phyloP scores from a whole-genome alignment of 1,284 basidiomycete genomes.

The Moesziomyces sp. region DNA sequence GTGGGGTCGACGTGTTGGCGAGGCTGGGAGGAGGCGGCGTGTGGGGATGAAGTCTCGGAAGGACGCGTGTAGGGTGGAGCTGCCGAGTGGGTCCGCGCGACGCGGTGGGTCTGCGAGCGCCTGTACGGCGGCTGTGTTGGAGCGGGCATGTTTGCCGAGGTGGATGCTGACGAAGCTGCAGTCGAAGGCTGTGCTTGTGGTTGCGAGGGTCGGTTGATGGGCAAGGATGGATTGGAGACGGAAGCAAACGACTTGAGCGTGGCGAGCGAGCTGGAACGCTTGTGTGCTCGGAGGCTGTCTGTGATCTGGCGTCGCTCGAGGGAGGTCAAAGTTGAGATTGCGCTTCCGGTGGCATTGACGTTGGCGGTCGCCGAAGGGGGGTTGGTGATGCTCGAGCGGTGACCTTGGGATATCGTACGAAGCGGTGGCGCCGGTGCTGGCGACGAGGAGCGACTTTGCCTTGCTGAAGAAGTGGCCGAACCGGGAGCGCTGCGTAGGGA shows the following conservation, averaged over 20 bases:
- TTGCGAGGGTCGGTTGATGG: background rate
- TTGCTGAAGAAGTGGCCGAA: slow-evolving; percentile 17
- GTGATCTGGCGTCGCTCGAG: slow-evolving; percentile 30
- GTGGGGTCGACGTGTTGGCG: slow-evolving; percentile 6
- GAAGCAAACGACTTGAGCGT: slow-evolving; percentile 33
- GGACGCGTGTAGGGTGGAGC: slow-evolving; percentile 23
- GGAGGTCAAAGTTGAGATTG: slow-evolving; percentile 30
- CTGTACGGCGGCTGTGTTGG: slow-evolving; percentile 36
- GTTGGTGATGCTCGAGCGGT: slow-evolving; percentile 9
- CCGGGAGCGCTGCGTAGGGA: slow-evolving; percentile 4
- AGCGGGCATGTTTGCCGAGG: slow-evolving; percentile 29
- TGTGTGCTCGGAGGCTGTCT: slow-evolving; percentile 25
- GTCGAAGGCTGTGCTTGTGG: background rate
- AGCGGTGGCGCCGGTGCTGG: slow-evolving; percentile 36
- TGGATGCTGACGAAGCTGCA: slow-evolving; percentile 1
- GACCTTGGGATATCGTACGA: slow-evolving; percentile 31
- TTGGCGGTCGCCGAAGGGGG: slow-evolving; percentile 30
- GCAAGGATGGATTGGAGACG: slow-evolving; percentile 12
- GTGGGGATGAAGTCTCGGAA: slow-evolving; percentile 1
- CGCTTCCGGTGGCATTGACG: slow-evolving; percentile 36
- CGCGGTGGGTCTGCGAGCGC: slow-evolving; percentile 26
- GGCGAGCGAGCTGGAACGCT: slow-evolving; percentile 37
- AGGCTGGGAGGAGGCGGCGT: background rate
- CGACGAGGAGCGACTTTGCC: slow-evolving; percentile 37
- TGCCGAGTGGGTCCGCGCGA: slow-evolving; percentile 31